phyloP scores from a whole-genome alignment of 352 stramenopile species.

The Pythium apleroticum region DNA sequence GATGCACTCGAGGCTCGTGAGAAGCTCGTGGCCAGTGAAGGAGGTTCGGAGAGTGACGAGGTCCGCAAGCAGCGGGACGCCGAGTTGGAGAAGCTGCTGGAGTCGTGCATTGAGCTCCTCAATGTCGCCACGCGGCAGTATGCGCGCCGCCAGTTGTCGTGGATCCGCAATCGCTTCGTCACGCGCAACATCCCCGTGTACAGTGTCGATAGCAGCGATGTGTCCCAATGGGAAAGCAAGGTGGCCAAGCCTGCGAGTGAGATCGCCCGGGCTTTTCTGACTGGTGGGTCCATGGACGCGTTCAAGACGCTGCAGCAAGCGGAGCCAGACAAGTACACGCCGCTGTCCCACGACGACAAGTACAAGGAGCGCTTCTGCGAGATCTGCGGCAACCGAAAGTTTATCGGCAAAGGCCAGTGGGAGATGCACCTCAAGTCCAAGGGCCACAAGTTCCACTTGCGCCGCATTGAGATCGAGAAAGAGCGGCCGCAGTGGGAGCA shows the following conservation, averaged over 20 bases:
- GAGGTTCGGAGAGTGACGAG: constrained; percentile 5
- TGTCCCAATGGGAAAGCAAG: constrained; percentile 50
- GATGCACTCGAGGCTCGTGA: constrained; percentile 48
- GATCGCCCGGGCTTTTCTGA: constrained; percentile 65
- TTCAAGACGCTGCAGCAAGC: constrained; percentile 49
- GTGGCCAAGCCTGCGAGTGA: constrained; percentile 61
- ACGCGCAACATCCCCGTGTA: constrained; percentile 86
- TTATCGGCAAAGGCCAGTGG: constrained; percentile 73
- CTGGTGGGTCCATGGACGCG: constrained; percentile 26
- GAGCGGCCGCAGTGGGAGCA: constrained; percentile 21
- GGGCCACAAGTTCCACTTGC: constrained; percentile 80
- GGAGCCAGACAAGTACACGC: constrained; percentile 42
- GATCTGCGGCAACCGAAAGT: constrained; percentile 62
- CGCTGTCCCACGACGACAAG: constrained; percentile 48
- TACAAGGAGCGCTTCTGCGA: constrained; percentile 60
- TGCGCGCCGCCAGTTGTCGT: constrained; percentile 81
- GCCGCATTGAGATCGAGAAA: constrained; percentile 61
- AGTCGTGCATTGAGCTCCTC: constrained; percentile 71
- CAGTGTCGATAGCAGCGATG: constrained; percentile 78
- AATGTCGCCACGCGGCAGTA: constrained; percentile 86
- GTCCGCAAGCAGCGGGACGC: constrained; percentile 24
- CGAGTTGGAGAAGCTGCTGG: constrained; percentile 43
- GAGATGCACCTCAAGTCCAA: constrained; percentile 74
- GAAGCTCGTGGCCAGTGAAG: neutral
- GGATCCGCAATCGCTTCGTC: constrained; percentile 88